Base-by-base conservation (phyloP, 331 rosid genomes). In the Erythrophleum ivorense region DNA sequence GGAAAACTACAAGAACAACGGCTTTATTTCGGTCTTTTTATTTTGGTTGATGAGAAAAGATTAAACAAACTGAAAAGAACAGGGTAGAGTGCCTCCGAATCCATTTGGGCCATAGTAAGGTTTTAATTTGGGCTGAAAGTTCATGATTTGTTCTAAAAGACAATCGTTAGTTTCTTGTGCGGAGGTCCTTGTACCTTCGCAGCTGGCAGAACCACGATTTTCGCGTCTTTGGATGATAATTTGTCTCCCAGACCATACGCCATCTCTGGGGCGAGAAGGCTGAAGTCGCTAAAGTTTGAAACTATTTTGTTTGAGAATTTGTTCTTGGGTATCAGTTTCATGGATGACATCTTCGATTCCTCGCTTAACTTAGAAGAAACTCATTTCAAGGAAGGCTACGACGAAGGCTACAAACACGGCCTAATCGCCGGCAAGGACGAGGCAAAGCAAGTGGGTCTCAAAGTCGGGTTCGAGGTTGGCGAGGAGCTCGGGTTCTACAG, bases 401-500 rank as follows among this genome's bases (percentile, higher is more conserved):
- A 90, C 6, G 93, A 95, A 40, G 98, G 92, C 63, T 81, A 88
- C 85, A 65, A 63, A 3, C 79, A 91, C 1, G 98, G 98, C 12
- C 84, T 91, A 7, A 13, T 65, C 33, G 21, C 83, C 1, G 97
- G 97, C 73, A 88, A 80, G 80, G 92, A 88, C 15, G 99, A 95
- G 72, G 94, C 76, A 1, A 55, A 73, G 73, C 91, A 88, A 52
- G 93, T 89, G 13, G 99, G 97, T 57, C 88, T 93, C 18, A 93
- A 90, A 63, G 69, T 79, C 9, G 99, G 97, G 3, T 93, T 95
- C 78, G 91, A 95, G 89, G 84, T 79, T 16, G 99, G 97, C 14
- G 94, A 95, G 83, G 97, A 93, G 68, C 85, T 95, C 4, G 97
- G 97, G 2, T 91, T 95, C 87, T 93, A 93, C 85, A 67, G 81